Evolutionary conservation across 164 flowering plant genomes (phyloP), one percentile per base, ranked within the genome.

Genomic region (Paratinospora sagittata): DNA sequence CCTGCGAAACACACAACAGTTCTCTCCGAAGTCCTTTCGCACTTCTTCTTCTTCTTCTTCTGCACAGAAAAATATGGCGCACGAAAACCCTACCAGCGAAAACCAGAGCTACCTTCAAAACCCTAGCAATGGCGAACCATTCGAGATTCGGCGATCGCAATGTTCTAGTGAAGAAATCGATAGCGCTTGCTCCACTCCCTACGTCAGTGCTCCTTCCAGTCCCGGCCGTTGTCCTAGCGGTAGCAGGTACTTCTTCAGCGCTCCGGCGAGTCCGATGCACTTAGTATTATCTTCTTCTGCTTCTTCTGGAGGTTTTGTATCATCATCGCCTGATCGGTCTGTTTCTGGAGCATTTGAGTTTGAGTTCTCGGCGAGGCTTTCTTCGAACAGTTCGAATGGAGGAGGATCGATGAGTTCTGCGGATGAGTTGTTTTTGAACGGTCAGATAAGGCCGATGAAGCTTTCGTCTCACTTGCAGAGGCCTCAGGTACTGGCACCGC

Each of bases 391-490:
- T 19, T 55, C 10, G 61, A 55, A 19, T 2, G 19, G 21, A 61
- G 87, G 77, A 52, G 14, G 19, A 10, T 82, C 87, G 19, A 87
- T 89, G 90, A 86, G 75, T 61, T 85, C 91, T 4, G 95, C 95
- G 8, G 95, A 90, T 36, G 95, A 90, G 81, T 74, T 90, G 60
- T 90, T 90, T 68, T 71, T 81, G 24, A 90, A 90, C 77, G 95
- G 95, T 26, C 84, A 88, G 88, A 90, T 90, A 78, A 85, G 90
- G 68, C 89, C 96, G 30, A 85, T 87, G 92, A 84, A 83, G 77
- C 81, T 89, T 0, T 83, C 89, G 7, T 79, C 89, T 30, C 90
- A 87, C 72, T 63, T 87, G 36, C 85, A 84, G 78, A 73, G 81
- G 62, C 88, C 93, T 27, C 89, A 89, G 76, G 34, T 71, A 27